Base-by-base conservation (phyloP, 2,329 filamentous ascomycete genomes). In the Cladosporium austrohemisphaericum region DNA sequence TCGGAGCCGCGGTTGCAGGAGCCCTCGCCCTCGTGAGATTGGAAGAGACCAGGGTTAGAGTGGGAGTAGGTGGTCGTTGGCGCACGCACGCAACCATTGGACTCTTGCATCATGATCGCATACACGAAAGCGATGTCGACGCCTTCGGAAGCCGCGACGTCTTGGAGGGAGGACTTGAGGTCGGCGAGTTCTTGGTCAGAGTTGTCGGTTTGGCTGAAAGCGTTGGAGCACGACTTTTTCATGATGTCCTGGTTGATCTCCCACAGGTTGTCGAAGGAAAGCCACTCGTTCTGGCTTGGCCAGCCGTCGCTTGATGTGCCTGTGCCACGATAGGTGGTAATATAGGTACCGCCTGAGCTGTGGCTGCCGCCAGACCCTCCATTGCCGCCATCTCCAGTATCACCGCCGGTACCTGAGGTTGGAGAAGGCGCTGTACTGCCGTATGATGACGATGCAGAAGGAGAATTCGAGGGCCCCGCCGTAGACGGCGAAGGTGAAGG, bases 41-140 rank as follows among this genome's bases (percentile, higher is more conserved):
- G 74, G 68, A 76, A 73, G 20, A 76, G 57, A 3, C 73, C 74
- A 1, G 73, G 73, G 57, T 76, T 76, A 40, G 57, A 54, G 55
- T 70, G 65, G 38, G 63, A 62, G 56, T 70, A 68, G 52, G 64
- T 59, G 1, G 73, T 73, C 0, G 71, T 74, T 2, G 65, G 67
- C 19, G 65, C 73, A 36, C 72, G 69, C 2, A 74, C 71, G 53
- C 72, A 76, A 45, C 73, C 74, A 46, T 69, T 70, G 41, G 64
- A 68, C 55, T 76, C 73, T 55, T 76, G 73, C 61, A 75, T 66
- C 31, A 74, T 60, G 46, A 72, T 64, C 25, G 70, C 70, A 46
- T 75, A 63, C 51, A 75, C 68, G 65, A 72, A 72, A 41, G 68
- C 64, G 19, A 62, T 53, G 44, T 70, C 65, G 18, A 76, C 58